Percentiles rank a stretch among this genome's conserved stretches.
Conservation (phyloP, 129 eudicot genomes). For the Smallanthus sonchifolius region DNA sequence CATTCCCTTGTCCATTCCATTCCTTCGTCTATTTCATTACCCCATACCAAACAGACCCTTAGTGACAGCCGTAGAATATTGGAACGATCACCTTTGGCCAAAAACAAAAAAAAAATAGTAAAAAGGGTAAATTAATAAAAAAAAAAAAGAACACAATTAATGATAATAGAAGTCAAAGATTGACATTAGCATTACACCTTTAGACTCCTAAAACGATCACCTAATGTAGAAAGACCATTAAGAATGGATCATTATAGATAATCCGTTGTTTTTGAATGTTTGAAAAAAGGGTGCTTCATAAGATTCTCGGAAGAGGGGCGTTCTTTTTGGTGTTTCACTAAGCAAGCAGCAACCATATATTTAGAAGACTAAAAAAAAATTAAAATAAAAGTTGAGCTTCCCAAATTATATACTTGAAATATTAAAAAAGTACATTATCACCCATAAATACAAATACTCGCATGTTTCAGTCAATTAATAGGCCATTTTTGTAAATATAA, state of each 20-base stretch:
- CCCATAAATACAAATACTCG: too few relatives aligned
- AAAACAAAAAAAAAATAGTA: constrained; percentile 16
- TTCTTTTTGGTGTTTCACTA: constrained; percentile 91
- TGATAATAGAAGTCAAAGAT: constrained; percentile 8
- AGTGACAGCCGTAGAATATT: too few relatives aligned
- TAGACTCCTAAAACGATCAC: constrained; percentile 76
- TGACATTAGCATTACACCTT: constrained; percentile 54
- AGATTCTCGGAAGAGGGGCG: constrained; percentile 88
- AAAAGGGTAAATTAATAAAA: not conserved
- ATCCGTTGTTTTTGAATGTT: constrained; percentile 64
- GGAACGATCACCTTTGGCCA: too few relatives aligned
- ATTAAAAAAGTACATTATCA: too few relatives aligned
- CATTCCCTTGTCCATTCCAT: too few relatives aligned
- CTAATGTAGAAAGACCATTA: constrained; percentile 68
- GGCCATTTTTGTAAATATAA: too few relatives aligned
- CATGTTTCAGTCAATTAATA: too few relatives aligned
- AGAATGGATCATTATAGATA: constrained; percentile 56
- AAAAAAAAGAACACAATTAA: not conserved
- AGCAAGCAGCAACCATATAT: constrained; percentile 88
- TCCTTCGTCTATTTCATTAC: too few relatives aligned
- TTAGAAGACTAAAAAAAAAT: constrained; percentile 74
- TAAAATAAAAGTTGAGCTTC: too few relatives aligned
- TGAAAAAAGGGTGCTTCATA: constrained; percentile 78
- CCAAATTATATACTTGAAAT: too few relatives aligned
- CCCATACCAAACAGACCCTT: too few relatives aligned